phyloP scores from a whole-genome alignment of 306 rosid genomes.

The Malus sieversii region DNA sequence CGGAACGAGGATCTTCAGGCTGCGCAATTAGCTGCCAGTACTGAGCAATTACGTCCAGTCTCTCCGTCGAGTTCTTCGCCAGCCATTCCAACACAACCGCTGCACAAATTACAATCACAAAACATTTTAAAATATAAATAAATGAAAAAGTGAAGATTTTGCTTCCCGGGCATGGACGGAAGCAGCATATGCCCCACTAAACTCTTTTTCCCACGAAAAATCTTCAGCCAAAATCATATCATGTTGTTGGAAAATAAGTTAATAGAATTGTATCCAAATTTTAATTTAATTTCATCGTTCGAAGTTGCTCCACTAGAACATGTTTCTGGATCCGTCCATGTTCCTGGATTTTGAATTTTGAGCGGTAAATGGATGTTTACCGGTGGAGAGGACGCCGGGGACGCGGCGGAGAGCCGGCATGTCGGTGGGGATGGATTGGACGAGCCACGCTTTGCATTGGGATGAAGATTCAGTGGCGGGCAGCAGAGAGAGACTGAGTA shows the following conservation, averaged over 20 bases:
- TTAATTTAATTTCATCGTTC: no score
- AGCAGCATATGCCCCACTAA: no score
- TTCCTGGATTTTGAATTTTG: not conserved
- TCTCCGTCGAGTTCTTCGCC: conserved; percentile 59
- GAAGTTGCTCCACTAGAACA: no score
- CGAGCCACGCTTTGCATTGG: conserved; percentile 79
- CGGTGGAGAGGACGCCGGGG: conserved; percentile 70
- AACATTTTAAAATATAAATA: not conserved
- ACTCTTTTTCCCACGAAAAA: no score
- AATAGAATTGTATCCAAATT: no score
- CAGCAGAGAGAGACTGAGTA: conserved; percentile 21
- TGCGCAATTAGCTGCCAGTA: conserved; percentile 69
- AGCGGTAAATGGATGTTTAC: conserved; percentile 10
- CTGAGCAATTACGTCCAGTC: conserved; percentile 70
- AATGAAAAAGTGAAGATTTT: not conserved
- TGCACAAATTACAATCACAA: not conserved
- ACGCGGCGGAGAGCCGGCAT: conserved; percentile 61
- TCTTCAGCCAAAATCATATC: no score
- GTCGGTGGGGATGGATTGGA: conserved; percentile 84
- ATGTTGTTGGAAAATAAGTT: no score
- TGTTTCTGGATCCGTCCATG: no score
- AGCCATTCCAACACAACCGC: conserved; percentile 88
- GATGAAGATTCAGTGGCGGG: conserved; percentile 14
- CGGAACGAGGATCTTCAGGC: conserved; percentile 60
- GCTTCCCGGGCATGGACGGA: not conserved